Conservation (phyloP, 1,284 basidiomycete genomes). For the Paramarasmius palmivorus region DNA sequence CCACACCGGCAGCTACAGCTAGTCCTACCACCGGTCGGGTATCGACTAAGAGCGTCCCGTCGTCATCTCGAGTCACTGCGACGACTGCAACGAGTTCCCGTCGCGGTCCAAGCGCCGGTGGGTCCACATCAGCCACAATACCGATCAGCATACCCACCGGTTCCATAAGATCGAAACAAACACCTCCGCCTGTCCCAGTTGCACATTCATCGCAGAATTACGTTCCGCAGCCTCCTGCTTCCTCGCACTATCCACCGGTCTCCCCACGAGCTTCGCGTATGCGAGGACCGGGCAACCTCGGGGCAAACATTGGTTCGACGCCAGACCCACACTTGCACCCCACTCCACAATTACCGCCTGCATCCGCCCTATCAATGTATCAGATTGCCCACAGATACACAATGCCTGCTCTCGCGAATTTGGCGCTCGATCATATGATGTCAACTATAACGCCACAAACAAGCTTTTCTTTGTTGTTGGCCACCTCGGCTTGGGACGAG, state of each 20-base stretch:
- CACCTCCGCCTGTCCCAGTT: conserved; percentile 28
- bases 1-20: conserved; percentile 20
- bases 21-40: conserved; percentile 21
- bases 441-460: conserved; percentile 69
- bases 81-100: neutral
- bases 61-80: conserved; percentile 14
- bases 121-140: conserved; percentile 13
- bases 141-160: conserved; percentile 14
- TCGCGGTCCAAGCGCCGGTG: neutral
- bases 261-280: conserved; percentile 46
- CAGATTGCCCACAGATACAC: conserved; percentile 80
- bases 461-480: conserved; percentile 74
- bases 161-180: conserved; percentile 36
- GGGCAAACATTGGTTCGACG: conserved; percentile 23
- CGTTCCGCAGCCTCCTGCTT: conserved; percentile 29
- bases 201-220: conserved; percentile 26
- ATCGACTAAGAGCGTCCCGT: conserved; percentile 6
- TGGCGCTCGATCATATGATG: conserved; percentile 78
- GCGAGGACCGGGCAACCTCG: conserved; percentile 23
- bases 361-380: conserved; percentile 78
- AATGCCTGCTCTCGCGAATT: conserved; percentile 62
- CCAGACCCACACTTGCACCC: conserved; percentile 80
- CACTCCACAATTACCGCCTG: conserved; percentile 58
- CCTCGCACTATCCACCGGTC: conserved; percentile 42
- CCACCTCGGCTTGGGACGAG: conserved; percentile 66